These are phyloP conservation scores for Irpex rosettiformis DNA, from an alignment of 1,284 basidiomycete genomes.

Conservation along the genomic window DNA sequence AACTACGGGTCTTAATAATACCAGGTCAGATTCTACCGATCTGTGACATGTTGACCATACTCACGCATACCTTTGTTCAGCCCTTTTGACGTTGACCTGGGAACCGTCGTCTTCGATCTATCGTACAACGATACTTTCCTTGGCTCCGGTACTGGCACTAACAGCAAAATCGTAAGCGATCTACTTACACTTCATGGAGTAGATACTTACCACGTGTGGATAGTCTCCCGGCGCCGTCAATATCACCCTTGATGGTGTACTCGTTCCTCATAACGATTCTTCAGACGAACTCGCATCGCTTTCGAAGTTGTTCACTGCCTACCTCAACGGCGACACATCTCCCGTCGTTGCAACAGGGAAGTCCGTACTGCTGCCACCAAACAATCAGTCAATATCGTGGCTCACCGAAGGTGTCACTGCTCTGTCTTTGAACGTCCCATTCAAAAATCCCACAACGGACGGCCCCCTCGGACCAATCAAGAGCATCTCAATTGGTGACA, in stretches of 20 bases:
- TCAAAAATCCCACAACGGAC: constrained; percentile 40
- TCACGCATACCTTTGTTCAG: constrained; percentile 28
- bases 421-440: constrained; percentile 57
- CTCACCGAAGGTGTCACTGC: constrained; percentile 59
- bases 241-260: constrained; percentile 58
- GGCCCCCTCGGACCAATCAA: constrained; percentile 63
- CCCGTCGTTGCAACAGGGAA: constrained; percentile 58
- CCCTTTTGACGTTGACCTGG: constrained; percentile 69
- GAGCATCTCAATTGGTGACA: constrained; percentile 59
- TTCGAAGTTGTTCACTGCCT: constrained; percentile 70
- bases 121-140: constrained; percentile 58
- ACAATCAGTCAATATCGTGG: constrained; percentile 64
- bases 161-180: constrained; percentile 47
- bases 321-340: constrained; percentile 64
- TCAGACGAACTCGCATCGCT: constrained; percentile 47
- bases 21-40: constrained; percentile 42
- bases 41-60: not conserved
- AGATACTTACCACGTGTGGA: not conserved
- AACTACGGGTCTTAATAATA: constrained; percentile 57
- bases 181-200: not conserved
- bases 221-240: constrained; percentile 56
- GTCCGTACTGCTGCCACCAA: constrained; percentile 46
- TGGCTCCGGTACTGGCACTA: constrained; percentile 51
- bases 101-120: constrained; percentile 65
- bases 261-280: constrained; percentile 50